These are phyloP conservation scores for Irpex lacteus DNA, from an alignment of 1,284 basidiomycete genomes.

Conservation along the genomic window DNA sequence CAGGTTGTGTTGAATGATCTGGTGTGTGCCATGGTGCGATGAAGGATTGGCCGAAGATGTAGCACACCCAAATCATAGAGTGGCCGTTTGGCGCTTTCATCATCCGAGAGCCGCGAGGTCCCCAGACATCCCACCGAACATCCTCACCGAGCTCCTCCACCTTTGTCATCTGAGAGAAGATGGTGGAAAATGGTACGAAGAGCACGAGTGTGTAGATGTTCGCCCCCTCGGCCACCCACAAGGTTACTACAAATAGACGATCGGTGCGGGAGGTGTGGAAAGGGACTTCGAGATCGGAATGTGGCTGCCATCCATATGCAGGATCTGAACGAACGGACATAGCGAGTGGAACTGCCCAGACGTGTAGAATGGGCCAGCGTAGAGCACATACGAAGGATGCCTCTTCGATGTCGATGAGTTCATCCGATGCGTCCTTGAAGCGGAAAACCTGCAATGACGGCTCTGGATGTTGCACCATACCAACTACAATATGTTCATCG, in stretches of 20 bases:
- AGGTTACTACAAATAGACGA: conserved; percentile 46
- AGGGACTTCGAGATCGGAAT: conserved; percentile 35
- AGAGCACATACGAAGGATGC: conserved; percentile 38
- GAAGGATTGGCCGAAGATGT: conserved; percentile 51
- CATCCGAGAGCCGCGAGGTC: conserved; percentile 42
- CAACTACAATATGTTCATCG: conserved; percentile 38
- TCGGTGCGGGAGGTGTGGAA: conserved; percentile 46
- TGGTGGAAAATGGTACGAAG: conserved; percentile 46
- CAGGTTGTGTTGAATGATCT: conserved; percentile 1
- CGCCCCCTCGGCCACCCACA: conserved; percentile 32
- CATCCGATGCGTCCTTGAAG: conserved; percentile 21
- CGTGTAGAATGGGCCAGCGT: conserved; percentile 34
- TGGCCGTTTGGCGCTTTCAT: conserved; percentile 30
- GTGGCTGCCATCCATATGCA: conserved; percentile 41
- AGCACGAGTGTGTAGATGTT: conserved; percentile 34
- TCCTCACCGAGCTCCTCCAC: conserved; percentile 21
- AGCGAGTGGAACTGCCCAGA: conserved; percentile 25
- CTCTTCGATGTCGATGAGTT: conserved; percentile 27
- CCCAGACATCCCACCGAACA: conserved; percentile 53
- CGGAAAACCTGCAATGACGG: conserved; percentile 31
- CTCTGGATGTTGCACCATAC: conserved; percentile 13
- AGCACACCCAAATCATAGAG: conserved; percentile 55
- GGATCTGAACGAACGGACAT: conserved; percentile 58
- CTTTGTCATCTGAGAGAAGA: conserved; percentile 34
- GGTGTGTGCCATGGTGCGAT: conserved; percentile 26